Evolutionary conservation across 2,329 filamentous ascomycete species (phyloP), one percentile per base, ranked within the genome.

Genomic region (Microdochium trichocladiopsis): DNA sequence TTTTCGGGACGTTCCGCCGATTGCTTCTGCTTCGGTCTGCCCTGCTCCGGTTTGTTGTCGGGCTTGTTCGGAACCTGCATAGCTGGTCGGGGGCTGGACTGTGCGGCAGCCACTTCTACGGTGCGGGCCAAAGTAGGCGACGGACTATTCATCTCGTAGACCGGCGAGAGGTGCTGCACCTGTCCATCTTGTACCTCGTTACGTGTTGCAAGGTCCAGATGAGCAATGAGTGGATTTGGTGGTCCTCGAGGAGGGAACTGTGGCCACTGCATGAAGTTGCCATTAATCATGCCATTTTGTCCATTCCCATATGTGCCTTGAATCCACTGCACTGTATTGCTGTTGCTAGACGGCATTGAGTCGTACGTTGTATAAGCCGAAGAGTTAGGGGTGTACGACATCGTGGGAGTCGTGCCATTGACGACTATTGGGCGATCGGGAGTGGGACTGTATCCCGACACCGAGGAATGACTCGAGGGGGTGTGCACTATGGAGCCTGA

Each of bases 121-220:
- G 77, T 83, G 51, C 84, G 76, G 52, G 72, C 71, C 12, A 78
- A 72, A 2, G 77, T 86, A 1, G 87, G 86, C 2, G 87, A 89
- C 2, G 87, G 85, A 0, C 84, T 87, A n/a, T 79, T 77, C 5
- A 80, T 79, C 69, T 91, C 88, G 51, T 86, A 87, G 1, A 91
- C 87, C 0, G 88, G 88, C 0, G 88, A 91, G 2, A 92, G 73
- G 58, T 77, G 78, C 43, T 75, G 72, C 49, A 72, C 62, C 9
- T 80, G 78, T 9, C 70, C 66, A 4, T 66, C 62, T 50, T 69
- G 66, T 11, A 72, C 58, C 22, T 69, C 68, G 28, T 75, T 73
- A 3, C 72, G 70, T 37, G 76, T 74, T 1, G 79, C 79, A 14
- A 83, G 71, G 58, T 83, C 80, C 18, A 83, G 66, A 6, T 80